A percentile compares a stretch with the other conserved stretches of the same genome.
These are phyloP conservation scores for Colletotrichum sp. DNA, from an alignment of 2,329 filamentous ascomycete genomes.

Conservation along the genomic window DNA sequence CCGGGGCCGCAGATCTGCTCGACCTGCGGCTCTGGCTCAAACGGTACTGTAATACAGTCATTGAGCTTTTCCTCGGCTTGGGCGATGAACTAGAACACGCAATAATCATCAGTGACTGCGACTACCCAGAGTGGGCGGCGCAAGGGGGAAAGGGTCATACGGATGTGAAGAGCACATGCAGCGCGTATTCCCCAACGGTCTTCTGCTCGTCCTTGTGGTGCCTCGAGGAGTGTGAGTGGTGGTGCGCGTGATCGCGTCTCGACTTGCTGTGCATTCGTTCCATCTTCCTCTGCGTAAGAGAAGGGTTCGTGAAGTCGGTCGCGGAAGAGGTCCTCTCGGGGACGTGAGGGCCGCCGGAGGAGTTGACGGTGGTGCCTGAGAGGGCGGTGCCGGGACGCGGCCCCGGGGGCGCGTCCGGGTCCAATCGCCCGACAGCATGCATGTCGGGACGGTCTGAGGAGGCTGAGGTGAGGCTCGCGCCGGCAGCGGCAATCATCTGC, in stretches of 20 bases:
- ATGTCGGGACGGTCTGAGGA: conserved; percentile 55
- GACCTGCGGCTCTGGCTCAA: conserved; percentile 82
- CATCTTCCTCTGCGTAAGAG: conserved; percentile 54
- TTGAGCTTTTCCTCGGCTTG: conserved; percentile 97
- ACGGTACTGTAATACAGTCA: conserved; percentile 80
- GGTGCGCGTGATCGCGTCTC: conserved; percentile 74
- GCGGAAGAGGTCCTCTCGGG: conserved; percentile 53
- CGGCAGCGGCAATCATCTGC: conserved; percentile 78
- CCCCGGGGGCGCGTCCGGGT: conserved; percentile 43
- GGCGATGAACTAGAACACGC: conserved; percentile 73
- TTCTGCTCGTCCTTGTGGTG: conserved; percentile 77
- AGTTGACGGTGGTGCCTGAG: conserved; percentile 45
- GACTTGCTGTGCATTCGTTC: conserved; percentile 71
- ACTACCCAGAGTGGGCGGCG: not conserved
- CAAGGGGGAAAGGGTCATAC: conserved; percentile 50
- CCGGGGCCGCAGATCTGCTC: conserved; percentile 91
- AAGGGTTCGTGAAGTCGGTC: conserved; percentile 47
- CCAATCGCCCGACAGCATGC: conserved; percentile 50
- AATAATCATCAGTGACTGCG: conserved; percentile 32
- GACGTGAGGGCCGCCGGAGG: conserved; percentile 29
- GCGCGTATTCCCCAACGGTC: conserved; percentile 96
- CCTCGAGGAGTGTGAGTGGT: conserved; percentile 77
- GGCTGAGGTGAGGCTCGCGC: conserved; percentile 49
- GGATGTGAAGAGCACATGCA: conserved; percentile 95
- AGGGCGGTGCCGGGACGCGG: conserved; percentile 52